phyloP scores from a whole-genome alignment of 768 basidiomycete species.

The Hygrophoropsis aurantiaca region DNA sequence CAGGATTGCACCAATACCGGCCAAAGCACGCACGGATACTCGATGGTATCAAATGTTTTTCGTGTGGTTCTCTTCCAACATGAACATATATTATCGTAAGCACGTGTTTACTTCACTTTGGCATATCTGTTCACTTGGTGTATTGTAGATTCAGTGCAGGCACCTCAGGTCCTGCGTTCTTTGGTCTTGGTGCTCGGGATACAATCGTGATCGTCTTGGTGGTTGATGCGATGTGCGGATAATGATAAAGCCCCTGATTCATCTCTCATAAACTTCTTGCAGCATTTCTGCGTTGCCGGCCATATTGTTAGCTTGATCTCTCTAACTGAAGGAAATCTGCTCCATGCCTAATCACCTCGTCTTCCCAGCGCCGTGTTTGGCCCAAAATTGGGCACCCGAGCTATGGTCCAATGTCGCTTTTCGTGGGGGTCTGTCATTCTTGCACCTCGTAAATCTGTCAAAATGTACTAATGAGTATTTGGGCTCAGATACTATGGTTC shows the following conservation, averaged over 20 bases:
- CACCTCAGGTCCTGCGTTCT: constrained; percentile 57
- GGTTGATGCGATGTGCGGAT: constrained; percentile 37
- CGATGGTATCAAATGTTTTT: constrained; percentile 57
- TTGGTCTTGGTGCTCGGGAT: constrained; percentile 53
- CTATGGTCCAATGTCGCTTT: constrained; percentile 69
- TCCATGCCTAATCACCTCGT: no score
- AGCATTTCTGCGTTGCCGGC: constrained; percentile 37
- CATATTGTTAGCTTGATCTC: constrained; percentile 30
- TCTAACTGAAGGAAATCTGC: no score
- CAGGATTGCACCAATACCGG: constrained; percentile 49
- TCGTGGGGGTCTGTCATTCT: constrained; percentile 36
- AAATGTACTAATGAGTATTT: constrained; percentile 3
- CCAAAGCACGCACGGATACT: constrained; percentile 45
- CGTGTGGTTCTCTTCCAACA: constrained; percentile 60
- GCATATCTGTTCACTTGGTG: not conserved
- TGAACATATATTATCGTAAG: constrained; percentile 49
- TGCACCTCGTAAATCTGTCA: not conserved
- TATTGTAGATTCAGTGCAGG: constrained; percentile 54
- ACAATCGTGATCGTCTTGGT: constrained; percentile 52
- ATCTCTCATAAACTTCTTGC: constrained; percentile 5
- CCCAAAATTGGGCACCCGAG: constrained; percentile 67
- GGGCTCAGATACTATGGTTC: constrained; percentile 48
- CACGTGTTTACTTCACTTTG: not conserved
- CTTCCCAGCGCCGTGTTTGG: constrained; percentile 52
- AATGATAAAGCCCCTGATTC: not conserved